Percentiles rank a stretch among this genome's conserved stretches.
Conservation (phyloP, 164 flowering plant genomes). For the Sedum album region DNA sequence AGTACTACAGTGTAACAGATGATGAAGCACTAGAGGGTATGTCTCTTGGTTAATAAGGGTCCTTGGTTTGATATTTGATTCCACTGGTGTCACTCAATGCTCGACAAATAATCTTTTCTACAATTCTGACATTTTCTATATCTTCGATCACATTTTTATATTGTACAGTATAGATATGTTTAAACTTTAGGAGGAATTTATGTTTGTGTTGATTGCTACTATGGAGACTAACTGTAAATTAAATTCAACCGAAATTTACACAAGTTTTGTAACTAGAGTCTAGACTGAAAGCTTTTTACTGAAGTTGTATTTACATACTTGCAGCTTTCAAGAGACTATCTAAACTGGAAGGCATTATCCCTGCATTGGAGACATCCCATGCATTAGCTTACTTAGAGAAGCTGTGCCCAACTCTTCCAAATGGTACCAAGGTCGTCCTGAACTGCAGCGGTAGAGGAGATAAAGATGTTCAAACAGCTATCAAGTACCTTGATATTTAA, state of each 20-base stretch:
- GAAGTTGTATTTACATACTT: background rate
- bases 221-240: background rate
- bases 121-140: background rate
- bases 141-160: background rate
- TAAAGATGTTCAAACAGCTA: conserved; percentile 86
- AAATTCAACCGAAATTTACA: background rate
- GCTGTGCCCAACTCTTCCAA: conserved; percentile 72
- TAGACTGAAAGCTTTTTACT: background rate
- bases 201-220: background rate
- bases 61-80: background rate
- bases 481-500: conserved; percentile 25
- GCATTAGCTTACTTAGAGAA: conserved; percentile 82
- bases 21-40: conserved; percentile 86
- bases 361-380: conserved; percentile 92
- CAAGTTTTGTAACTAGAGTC: background rate
- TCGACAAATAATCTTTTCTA: no score
- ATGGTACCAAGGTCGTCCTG: conserved; percentile 68
- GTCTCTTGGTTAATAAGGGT: no score
- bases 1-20: conserved; percentile 70
- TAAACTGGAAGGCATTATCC: conserved; percentile 77
- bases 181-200: no score
- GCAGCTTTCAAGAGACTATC: conserved; percentile 84
- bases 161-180: no score
- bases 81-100: no score
- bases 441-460: conserved; percentile 96